Evolutionary conservation across 139 green algal species (phyloP), one percentile per base, ranked within the genome.

Genomic region (Chlamydomonas sphaeroides): DNA sequence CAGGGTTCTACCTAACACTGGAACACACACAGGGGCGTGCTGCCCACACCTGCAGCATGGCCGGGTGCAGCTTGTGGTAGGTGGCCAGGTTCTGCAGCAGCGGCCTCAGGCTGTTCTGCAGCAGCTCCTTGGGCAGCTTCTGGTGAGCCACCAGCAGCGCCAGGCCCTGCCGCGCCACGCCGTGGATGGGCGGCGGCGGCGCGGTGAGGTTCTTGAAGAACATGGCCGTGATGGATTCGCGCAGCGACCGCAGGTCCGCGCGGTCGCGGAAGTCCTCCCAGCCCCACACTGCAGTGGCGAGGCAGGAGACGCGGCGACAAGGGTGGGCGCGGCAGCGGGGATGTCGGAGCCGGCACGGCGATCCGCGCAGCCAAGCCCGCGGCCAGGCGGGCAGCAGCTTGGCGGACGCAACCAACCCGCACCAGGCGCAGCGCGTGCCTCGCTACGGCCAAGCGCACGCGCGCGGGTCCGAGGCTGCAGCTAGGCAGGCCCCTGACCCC

Each of bases 11-110:
- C n/a, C n/a, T n/a, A n/a, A n/a, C n/a, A n/a, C n/a, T n/a, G n/a
- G n/a, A n/a, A n/a, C n/a, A n/a, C n/a, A n/a, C n/a, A n/a, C n/a
- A n/a, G n/a, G n/a, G n/a, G n/a, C n/a, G n/a, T n/a, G n/a, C n/a
- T n/a, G n/a, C 17, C 56, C 56, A 5, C 61, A 65, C 76, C 76
- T 83, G 76, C 62, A 83, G 63, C 76, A 83, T 73, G 32, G 63
- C 76, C 4, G 76, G 76, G 63, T 83, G 91, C 30, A 94, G 90
- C 73, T 93, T 91, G 39, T 95, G 91, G 88, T 96, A 92, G 71
- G 92, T 87, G 1, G 91, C 93, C 61, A 99, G 80, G 87, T 97
- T 94, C 57, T 93, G 88, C 33, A 99, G 90, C 53, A 99, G 97
- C 48, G 96, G 96, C 14, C 96, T 84, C 68, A 98, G 83, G 70